Base-by-base conservation (phyloP, 2,329 filamentous ascomycete genomes). In the Onygenales sp. region DNA sequence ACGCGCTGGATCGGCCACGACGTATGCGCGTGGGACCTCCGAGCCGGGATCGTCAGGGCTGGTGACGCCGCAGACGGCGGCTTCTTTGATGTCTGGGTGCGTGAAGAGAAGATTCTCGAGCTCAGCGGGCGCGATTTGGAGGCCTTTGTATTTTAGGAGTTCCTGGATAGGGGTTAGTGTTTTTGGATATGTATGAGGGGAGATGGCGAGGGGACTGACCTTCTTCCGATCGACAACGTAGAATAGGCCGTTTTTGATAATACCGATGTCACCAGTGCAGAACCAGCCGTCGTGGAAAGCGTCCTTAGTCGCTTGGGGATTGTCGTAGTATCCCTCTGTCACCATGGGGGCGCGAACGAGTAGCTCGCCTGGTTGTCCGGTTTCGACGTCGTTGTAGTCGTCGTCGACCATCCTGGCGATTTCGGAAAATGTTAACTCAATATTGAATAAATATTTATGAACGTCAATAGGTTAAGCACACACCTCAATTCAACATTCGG, bases 141-240 rank as follows among this genome's bases (percentile, higher is more conserved):
- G 36, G 36, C 47, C 47, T 49, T 49, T 49, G 17, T 49, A 49
- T 8, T 49, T 49, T 17, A 49, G 47, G 17, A 49, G 50, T 46
- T 52, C 39, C 50, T 52, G 27, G 11, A 2, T 8, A 14, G 34
- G 10, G 27, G 5, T 52, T 6, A 10, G 10, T 36, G 8, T 34
- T 46, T 51, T 42, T 49, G 27, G 36, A 2, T 14, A 43, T 51
- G 27, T 31, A 21, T 27, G 14, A n/a, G 43, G 21, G 13, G 21
- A 13, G 11, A 32, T 17, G 27, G 17, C 21, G 4, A n/a, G 7
- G 11, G 39, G 17, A 40, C 4, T 11, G 46, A 44, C 50, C 50
- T 52, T 52, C 17, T 52, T 52, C 34, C 50, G 42, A 42, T 52
- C 50, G n/a, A 44, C 21, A n/a, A 52, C 14, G 39, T 44, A 52